Conservation (phyloP, 345 rosid species). For the Gossypium turneri region DNA sequence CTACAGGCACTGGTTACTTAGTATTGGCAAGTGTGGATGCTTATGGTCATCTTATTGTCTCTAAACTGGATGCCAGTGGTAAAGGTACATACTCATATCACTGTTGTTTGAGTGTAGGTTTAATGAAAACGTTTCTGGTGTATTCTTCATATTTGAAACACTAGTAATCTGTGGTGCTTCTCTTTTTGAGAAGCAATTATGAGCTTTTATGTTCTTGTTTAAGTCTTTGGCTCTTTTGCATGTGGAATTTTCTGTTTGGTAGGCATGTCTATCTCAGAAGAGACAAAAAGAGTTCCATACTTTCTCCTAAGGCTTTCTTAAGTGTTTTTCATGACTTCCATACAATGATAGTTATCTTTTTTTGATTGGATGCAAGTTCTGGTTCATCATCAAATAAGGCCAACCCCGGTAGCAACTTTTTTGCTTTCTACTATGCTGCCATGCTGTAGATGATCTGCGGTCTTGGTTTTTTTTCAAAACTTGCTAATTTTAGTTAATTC, state of each 20-base stretch:
- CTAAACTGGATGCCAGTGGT: constrained; percentile 45
- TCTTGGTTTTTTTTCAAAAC: background rate
- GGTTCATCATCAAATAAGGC: background rate
- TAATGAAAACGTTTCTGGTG: background rate
- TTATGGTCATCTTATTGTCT: constrained; percentile 60
- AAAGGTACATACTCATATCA: constrained; percentile 33
- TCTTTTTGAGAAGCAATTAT: background rate
- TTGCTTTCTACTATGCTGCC: background rate
- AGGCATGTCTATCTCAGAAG: background rate
- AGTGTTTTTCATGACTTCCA: background rate
- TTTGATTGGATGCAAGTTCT: background rate
- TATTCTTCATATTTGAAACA: background rate
- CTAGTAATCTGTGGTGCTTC: background rate
- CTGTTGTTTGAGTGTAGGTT: background rate
- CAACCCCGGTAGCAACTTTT: background rate
- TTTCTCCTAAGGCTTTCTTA: background rate
- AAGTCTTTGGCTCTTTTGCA: background rate
- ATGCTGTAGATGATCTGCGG: background rate
- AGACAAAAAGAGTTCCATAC: background rate
- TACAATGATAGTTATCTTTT: background rate
- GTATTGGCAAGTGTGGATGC: constrained; percentile 70
- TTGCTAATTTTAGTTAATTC: constrained; percentile 4
- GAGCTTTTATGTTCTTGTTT: background rate
- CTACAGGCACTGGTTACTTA: constrained; percentile 40
- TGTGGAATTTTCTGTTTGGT: background rate